A percentile compares a stretch with the other conserved stretches of the same genome.
Evolutionary conservation across 139 green algal genomes (phyloP).

Genomic region (Medakamo hakoo): DNA sequence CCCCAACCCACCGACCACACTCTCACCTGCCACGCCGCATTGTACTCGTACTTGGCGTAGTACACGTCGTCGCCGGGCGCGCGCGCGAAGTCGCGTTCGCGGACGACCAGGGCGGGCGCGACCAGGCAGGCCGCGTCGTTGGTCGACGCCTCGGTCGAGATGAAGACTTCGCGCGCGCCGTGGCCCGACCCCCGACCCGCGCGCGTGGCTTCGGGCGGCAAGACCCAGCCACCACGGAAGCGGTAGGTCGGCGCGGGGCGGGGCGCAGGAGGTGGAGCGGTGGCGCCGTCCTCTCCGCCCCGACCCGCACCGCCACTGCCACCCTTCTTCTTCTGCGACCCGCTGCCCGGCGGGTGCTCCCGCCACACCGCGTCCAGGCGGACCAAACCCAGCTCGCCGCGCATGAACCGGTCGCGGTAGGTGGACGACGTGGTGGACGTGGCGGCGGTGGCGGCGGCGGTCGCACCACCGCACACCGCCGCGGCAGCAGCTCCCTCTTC

Average conservation of each 20-base stretch:
- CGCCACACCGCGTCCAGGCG: slow-evolving; percentile 32
- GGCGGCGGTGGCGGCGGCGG: too few relatives aligned
- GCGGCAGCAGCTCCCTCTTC: too few relatives aligned
- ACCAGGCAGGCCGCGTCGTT: slow-evolving; percentile 24
- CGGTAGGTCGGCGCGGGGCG: too few relatives aligned
- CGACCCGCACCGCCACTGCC: slow-evolving; percentile 1
- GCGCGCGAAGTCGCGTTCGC: slow-evolving; percentile 8
- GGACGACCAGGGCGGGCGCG: slow-evolving; percentile 18
- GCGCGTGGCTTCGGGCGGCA: slow-evolving; percentile 70
- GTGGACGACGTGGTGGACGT: too few relatives aligned
- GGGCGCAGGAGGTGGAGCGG: neutral
- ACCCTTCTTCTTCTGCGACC: too few relatives aligned
- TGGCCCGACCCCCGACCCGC: slow-evolving; percentile 53
- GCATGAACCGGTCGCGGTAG: slow-evolving; percentile 28
- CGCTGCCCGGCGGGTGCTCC: too few relatives aligned
- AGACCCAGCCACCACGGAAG: slow-evolving; percentile 38
- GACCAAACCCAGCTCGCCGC: slow-evolving; percentile 22
- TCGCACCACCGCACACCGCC: too few relatives aligned
- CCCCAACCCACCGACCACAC: too few relatives aligned
- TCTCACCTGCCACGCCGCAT: too few relatives aligned
- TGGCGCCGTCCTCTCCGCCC: neutral
- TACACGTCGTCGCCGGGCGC: slow-evolving; percentile 59
- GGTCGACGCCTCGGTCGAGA: slow-evolving; percentile 26
- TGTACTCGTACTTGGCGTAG: slow-evolving; percentile 66
- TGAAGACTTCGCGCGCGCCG: slow-evolving; percentile 62